Evolutionary conservation across 176 grass and related monocot genomes (phyloP).

Genomic region (barley (Hordeum vulgare)): DNA sequence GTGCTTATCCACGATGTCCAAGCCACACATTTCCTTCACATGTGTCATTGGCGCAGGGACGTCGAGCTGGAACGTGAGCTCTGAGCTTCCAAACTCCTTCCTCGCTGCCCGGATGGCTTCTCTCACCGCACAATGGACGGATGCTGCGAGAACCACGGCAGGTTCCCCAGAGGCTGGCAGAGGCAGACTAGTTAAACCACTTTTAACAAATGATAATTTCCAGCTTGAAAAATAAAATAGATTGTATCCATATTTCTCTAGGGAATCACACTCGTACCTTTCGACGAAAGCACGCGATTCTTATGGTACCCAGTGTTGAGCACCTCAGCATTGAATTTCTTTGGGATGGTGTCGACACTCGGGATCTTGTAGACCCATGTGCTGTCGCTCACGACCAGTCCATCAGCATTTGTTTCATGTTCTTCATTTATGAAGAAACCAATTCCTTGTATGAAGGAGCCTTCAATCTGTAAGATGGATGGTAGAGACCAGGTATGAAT

Average conservation of each 20-base stretch:
- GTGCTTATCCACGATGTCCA: conserved; percentile 64
- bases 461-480: conserved; percentile 28
- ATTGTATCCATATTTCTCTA: background rate
- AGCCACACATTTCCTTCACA: conserved; percentile 65
- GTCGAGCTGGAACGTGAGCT: conserved; percentile 40
- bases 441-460: conserved; percentile 55
- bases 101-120: conserved; percentile 54
- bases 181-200: background rate
- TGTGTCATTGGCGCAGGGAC: conserved; percentile 65
- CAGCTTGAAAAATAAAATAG: background rate
- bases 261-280: conserved; percentile 33
- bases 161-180: conserved; percentile 62
- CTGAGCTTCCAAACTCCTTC: conserved; percentile 29
- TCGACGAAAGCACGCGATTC: conserved; percentile 60
- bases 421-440: conserved; percentile 62
- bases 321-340: conserved; percentile 52
- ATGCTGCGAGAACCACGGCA: conserved; percentile 54
- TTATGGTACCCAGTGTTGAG: conserved; percentile 46
- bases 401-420: conserved; percentile 27
- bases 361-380: conserved; percentile 73
- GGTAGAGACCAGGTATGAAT: background rate
- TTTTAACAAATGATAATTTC: background rate
- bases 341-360: conserved; percentile 50
- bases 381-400: conserved; percentile 38
- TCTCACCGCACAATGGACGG: conserved; percentile 60